phyloP scores from a whole-genome alignment of 2,329 filamentous ascomycete species.

The Fusarium redolens region DNA sequence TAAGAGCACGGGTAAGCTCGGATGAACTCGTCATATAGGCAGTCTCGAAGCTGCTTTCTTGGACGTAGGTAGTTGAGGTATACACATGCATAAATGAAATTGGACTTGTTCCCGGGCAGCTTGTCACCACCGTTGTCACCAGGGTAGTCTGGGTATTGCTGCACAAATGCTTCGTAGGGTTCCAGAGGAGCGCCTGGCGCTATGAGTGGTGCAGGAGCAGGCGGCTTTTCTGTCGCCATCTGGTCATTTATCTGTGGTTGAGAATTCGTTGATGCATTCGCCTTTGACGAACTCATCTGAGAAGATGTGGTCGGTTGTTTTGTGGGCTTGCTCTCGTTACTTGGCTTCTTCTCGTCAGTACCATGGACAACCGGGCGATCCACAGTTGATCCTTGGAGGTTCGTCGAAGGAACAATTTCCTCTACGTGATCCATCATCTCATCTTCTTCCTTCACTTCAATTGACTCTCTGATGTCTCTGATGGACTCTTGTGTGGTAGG shows the following conservation, averaged over 20 bases:
- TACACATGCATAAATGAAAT: conserved; percentile 60
- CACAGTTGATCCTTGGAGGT: conserved; percentile 6
- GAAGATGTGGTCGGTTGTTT: neutral
- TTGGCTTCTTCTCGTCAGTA: neutral
- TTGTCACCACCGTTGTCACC: conserved; percentile 48
- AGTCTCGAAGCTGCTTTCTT: conserved; percentile 52
- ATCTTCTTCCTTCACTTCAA: conserved; percentile 35
- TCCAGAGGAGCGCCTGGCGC: conserved; percentile 16
- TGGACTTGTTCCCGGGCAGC: conserved; percentile 48
- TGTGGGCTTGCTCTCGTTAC: neutral
- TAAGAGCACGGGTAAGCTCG: conserved; percentile 57
- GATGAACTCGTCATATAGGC: conserved; percentile 66
- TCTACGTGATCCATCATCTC: neutral
- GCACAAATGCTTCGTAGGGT: conserved; percentile 54
- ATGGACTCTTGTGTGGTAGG: conserved; percentile 32
- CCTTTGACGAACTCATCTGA: neutral
- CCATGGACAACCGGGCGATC: neutral
- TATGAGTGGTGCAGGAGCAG: conserved; percentile 1
- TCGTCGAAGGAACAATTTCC: conserved; percentile 21
- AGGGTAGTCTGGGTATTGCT: conserved; percentile 58
- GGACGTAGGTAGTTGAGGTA: conserved; percentile 55
- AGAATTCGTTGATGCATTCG: neutral
- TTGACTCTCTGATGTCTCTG: conserved; percentile 34
- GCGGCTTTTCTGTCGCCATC: neutral
- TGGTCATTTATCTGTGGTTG: neutral